Conservation (phyloP, 2,329 filamentous ascomycete genomes). For the Capronia epimyces region DNA sequence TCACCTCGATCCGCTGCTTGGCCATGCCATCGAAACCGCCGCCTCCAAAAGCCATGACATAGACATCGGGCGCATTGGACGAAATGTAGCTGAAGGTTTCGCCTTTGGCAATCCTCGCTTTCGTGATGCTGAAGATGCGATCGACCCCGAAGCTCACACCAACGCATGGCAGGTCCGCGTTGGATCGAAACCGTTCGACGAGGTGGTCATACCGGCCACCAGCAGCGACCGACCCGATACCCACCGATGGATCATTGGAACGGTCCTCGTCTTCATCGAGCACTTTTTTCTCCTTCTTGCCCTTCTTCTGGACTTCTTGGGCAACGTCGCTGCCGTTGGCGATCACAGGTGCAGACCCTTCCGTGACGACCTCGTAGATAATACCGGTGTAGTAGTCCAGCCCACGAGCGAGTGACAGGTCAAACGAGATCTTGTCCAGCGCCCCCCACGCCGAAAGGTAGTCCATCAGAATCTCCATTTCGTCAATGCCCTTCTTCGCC, state of each 20-base stretch:
- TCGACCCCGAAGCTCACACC: constrained; percentile 93
- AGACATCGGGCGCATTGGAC: constrained; percentile 64
- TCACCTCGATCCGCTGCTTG: constrained; percentile 76
- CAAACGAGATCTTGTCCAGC: constrained; percentile 72
- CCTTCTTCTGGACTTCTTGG: constrained; percentile 43
- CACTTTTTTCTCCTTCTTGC: constrained; percentile 52
- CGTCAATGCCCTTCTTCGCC: constrained; percentile 72
- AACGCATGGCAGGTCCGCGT: constrained; percentile 80
- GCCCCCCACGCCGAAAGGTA: constrained; percentile 76
- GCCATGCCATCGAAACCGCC: constrained; percentile 77
- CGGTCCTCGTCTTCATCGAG: constrained; percentile 60
- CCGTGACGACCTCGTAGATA: constrained; percentile 84
- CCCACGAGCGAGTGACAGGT: constrained; percentile 81
- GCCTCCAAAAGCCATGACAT: constrained; percentile 89
- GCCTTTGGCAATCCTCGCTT: constrained; percentile 62
- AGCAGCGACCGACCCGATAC: constrained; percentile 81
- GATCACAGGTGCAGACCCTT: constrained; percentile 60
- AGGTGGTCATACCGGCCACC: constrained; percentile 89
- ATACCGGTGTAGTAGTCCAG: constrained; percentile 90
- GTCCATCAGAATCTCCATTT: constrained; percentile 73
- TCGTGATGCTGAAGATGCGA: constrained; percentile 88
- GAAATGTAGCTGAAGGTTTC: constrained; percentile 46
- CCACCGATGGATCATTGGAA: constrained; percentile 71
- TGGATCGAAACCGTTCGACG: constrained; percentile 87
- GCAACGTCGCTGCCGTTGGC: constrained; percentile 35